Evolutionary conservation across 371 early-diverging fungal genomes (phyloP).

Genomic region (Chytridiales sp.): DNA sequence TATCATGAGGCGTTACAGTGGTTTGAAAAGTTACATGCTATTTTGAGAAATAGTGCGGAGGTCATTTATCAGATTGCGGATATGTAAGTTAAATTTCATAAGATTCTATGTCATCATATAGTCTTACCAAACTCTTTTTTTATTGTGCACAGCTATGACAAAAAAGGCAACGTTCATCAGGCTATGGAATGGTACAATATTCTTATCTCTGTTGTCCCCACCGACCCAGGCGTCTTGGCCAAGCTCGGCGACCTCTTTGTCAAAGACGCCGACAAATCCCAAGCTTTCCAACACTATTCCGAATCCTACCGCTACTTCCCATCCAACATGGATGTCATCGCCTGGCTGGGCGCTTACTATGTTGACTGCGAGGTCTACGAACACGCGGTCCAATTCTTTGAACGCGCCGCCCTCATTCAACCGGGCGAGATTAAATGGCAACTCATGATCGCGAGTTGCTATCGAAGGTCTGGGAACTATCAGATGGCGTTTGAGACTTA

Average conservation of each 20-base stretch:
- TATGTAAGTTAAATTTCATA: slow-evolving; percentile 28
- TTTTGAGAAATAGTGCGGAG: slow-evolving; percentile 49
- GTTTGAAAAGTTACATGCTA: slow-evolving; percentile 56
- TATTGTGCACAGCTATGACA: slow-evolving; percentile 39
- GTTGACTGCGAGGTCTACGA: slow-evolving; percentile 58
- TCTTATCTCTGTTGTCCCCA: slow-evolving; percentile 54
- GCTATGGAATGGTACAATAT: slow-evolving; percentile 58
- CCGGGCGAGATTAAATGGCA: slow-evolving; percentile 54
- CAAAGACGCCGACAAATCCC: slow-evolving; percentile 49
- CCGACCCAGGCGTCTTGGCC: slow-evolving; percentile 52
- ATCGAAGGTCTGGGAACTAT: slow-evolving; percentile 50
- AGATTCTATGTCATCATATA: not conserved
- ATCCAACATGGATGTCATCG: slow-evolving; percentile 46
- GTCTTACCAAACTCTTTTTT: not conserved
- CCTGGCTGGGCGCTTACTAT: slow-evolving; percentile 58
- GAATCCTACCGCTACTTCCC: slow-evolving; percentile 58
- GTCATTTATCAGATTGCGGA: slow-evolving; percentile 58
- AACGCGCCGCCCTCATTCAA: slow-evolving; percentile 45
- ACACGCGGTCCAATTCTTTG: slow-evolving; percentile 57
- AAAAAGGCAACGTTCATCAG: slow-evolving; percentile 41
- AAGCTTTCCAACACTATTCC: slow-evolving; percentile 57
- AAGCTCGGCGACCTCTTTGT: slow-evolving; percentile 47
- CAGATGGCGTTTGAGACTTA: slow-evolving; percentile 52
- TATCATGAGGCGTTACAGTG: slow-evolving; percentile 42
- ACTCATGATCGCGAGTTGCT: slow-evolving; percentile 55